Evolutionary conservation across 306 rosid species (phyloP).

Genomic region (Styphnolobium japonicum): DNA sequence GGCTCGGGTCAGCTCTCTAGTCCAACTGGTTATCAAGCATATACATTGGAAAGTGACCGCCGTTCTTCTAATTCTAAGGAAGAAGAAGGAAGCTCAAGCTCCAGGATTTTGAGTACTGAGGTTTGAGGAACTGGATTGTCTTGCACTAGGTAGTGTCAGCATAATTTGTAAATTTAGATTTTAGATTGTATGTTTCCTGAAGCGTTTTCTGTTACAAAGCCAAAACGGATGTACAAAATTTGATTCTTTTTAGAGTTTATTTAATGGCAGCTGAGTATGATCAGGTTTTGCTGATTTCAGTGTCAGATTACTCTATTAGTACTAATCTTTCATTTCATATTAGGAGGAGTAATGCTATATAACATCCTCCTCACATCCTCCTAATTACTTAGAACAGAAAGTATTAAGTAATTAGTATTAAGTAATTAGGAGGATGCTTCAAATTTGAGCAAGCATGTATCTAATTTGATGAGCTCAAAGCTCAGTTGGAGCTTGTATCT

Average conservation of each 20-base stretch:
- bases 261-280: not conserved
- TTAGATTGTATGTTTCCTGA: slow-evolving; percentile 28
- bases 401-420: no score
- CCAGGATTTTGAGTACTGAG: slow-evolving; percentile 29
- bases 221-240: slow-evolving; percentile 28
- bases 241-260: slow-evolving; percentile 19
- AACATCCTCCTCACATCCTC: no score
- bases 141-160: slow-evolving; percentile 21
- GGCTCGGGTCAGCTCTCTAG: slow-evolving; percentile 58
- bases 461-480: not conserved
- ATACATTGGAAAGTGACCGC: slow-evolving; percentile 33
- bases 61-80: slow-evolving; percentile 35
- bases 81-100: slow-evolving; percentile 37
- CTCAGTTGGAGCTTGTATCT: not conserved
- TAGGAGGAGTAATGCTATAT: no score
- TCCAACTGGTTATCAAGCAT: slow-evolving; percentile 57
- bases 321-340: not conserved
- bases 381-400: no score
- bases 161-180: slow-evolving; percentile 27
- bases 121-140: not conserved
- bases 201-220: slow-evolving; percentile 31
- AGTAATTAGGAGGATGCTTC: no score
- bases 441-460: not conserved
- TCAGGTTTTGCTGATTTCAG: slow-evolving; percentile 18
- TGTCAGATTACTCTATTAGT: not conserved